Base-by-base conservation (phyloP, 495 filamentous ascomycete genomes). In the Podospora conica region DNA sequence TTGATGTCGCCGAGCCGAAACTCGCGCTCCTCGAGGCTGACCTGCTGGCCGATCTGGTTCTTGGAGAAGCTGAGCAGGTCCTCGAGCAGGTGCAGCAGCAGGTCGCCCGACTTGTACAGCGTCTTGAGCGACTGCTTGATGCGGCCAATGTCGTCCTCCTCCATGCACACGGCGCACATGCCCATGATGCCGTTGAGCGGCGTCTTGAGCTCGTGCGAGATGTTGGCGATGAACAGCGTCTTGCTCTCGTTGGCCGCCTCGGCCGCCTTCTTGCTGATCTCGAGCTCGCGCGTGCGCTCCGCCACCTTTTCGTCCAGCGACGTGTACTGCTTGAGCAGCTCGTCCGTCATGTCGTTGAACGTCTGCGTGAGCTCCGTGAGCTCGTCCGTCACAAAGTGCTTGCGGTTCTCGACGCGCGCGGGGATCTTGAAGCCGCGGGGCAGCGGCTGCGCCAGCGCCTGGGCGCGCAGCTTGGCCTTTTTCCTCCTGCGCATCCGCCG, bases 221-320 rank as follows among this genome's bases (percentile, higher is more conserved):
- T 96, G 69, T 97, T 97, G 28, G 93, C 93, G 67, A 97, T 94
- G 76, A 97, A 97, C 24, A 96, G 76, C 8, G 93, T 96, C 78
- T 97, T 96, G 80, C 91, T 95, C 75, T 96, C 90, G 70, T 96
- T 96, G 9, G 93, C 93, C 15, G 90, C 88, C 72, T 96, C 93
- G 6, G 93, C 93, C 2, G 92, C 91, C 77, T 92, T 88, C 75
- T 96, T 96, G 71, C 90, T 92, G 61, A 91, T 86, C 75, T 96
- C 92, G 3, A 96, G 83, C 73, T 96, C 90, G 22, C 83, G 83
- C 22, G 93, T 97, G 53, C 93, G 85, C 76, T 94, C 87, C 0
- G 83, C 84, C 15, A 96, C 93, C 60, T 93, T 88, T 61, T 95
- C 89, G 70, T 96, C 93, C 23, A 96, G 79, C 9, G 85, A 87